Base-by-base conservation (phyloP, 306 rosid species). In the Elaeagnus macrophylla region DNA sequence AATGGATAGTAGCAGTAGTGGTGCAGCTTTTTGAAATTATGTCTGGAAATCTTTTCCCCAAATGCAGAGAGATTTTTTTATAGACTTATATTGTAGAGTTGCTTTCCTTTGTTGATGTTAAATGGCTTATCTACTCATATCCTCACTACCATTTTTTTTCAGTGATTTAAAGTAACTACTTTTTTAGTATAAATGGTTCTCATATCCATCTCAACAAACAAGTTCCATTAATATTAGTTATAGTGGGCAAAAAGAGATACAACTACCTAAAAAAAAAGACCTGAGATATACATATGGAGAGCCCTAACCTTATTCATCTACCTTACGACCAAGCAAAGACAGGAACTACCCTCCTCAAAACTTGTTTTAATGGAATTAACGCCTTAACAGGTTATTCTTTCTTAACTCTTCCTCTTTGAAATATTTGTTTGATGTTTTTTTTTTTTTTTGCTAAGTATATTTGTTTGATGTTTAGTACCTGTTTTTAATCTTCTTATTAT, bases 351-450 rank as follows among this genome's bases (percentile, higher is more conserved):
- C 68, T 81, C 37, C 54, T 58, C 51, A 75, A 71, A 69, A 81
- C 96, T 40, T 83, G 89, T 56, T 72, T 81, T 80, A 87, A 83
- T 64, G 89, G 89, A 17, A 56, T 84, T 65, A 88, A 88, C 39
- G 59, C 80, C 38, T 64, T 88, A 25, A 68, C 94, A 69, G 96
- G 94, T 77, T 42, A 39, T 15, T 48, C 10, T 10, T 14, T 44
- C 50, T 13, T 11, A 11, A 12, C 17, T 5, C 14, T 45, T 12
- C 5, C 6, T 1, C 6, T 11, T 0, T 45, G 2, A 12, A 16
- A 5, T 12, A 13, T 6, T 13, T 8, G 0, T 45, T 45, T 14
- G 2, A 1, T 43, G 3, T 20, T 20, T 20, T 20, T 20, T 20
- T 1, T 20, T 20, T 20, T 20, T 20, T n/a, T n/a, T n/a, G n/a